phyloP scores from a whole-genome alignment of 2,329 filamentous ascomycete genomes.

The Dactylellina leptospora region DNA sequence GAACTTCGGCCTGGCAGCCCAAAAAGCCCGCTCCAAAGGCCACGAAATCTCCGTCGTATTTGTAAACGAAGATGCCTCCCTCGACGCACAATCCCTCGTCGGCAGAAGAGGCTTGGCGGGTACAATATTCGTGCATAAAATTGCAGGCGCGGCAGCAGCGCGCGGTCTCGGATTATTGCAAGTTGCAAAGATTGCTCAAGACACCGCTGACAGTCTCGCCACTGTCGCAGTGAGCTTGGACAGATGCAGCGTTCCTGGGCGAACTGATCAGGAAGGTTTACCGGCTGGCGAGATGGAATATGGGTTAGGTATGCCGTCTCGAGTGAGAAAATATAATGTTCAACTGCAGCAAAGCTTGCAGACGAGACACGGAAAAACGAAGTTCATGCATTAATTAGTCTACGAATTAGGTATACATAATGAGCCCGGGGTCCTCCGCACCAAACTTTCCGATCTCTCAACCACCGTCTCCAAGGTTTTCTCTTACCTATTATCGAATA shows the following conservation, averaged over 20 bases:
- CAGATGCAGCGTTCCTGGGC: slow-evolving; percentile 67
- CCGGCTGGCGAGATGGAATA: slow-evolving; percentile 63
- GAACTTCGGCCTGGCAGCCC: slow-evolving; percentile 91
- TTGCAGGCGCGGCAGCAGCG: slow-evolving; percentile 38
- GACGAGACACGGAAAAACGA: background rate
- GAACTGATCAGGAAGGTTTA: slow-evolving; percentile 58
- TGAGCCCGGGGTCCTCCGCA: slow-evolving; percentile 69
- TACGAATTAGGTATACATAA: slow-evolving; percentile 72
- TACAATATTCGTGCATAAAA: slow-evolving; percentile 71
- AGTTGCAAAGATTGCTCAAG: slow-evolving; percentile 57
- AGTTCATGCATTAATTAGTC: background rate
- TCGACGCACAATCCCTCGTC: slow-evolving; percentile 79
- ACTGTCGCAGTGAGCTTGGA: slow-evolving; percentile 66
- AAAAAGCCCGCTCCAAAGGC: slow-evolving; percentile 86
- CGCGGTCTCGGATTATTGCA: slow-evolving; percentile 22
- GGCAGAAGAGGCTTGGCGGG: slow-evolving; percentile 86
- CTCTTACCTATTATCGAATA: slow-evolving; percentile 68
- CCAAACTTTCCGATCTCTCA: slow-evolving; percentile 57
- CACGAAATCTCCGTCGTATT: slow-evolving; percentile 86
- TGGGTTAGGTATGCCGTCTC: slow-evolving; percentile 71
- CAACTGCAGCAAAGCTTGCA: too few species aligned
- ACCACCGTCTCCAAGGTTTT: slow-evolving; percentile 68
- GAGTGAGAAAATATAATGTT: too few species aligned
- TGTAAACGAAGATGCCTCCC: slow-evolving; percentile 90
- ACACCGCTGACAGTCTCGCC: slow-evolving; percentile 64